Conservation (phyloP, 768 basidiomycete genomes). For the Termitomyces titanicus region DNA sequence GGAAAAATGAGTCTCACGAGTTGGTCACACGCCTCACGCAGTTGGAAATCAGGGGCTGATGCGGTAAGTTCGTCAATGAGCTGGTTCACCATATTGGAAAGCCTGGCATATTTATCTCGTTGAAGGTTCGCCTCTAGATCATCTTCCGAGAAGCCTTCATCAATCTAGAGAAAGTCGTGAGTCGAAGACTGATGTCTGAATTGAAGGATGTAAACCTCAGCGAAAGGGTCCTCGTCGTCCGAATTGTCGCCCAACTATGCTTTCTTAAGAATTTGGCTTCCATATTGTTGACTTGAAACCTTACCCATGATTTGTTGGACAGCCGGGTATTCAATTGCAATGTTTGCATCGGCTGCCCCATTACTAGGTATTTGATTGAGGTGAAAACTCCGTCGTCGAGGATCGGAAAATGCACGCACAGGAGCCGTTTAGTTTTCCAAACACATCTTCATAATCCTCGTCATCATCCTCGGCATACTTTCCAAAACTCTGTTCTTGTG, state of each 20-base stretch:
- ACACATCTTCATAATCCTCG: slow-evolving; percentile 95
- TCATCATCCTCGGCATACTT: slow-evolving; percentile 87
- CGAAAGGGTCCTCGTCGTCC: slow-evolving; percentile 96
- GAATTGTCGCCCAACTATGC: slow-evolving; percentile 69
- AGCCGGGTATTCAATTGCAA: slow-evolving; percentile 82
- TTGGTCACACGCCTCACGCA: slow-evolving; percentile 84
- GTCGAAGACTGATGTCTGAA: background rate
- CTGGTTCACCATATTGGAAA: slow-evolving; percentile 77
- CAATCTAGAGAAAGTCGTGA: slow-evolving; percentile 51
- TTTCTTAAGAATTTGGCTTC: slow-evolving; percentile 1
- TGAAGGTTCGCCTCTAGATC: slow-evolving; percentile 90
- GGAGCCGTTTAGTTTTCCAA: slow-evolving; percentile 70
- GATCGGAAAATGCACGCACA: slow-evolving; percentile 37
- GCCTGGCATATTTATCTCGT: slow-evolving; percentile 88
- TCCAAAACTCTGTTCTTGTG: slow-evolving; percentile 56
- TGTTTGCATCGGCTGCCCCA: slow-evolving; percentile 65
- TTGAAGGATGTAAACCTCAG: slow-evolving; percentile 53
- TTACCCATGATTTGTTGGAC: slow-evolving; percentile 89
- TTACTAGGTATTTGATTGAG: slow-evolving; percentile 30
- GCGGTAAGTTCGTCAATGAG: slow-evolving; percentile 86
- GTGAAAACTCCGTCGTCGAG: background rate
- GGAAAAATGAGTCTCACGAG: slow-evolving; percentile 51
- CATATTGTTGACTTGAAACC: slow-evolving; percentile 8
- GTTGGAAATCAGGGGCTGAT: slow-evolving; percentile 74
- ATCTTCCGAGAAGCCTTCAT: slow-evolving; percentile 89